Evolutionary conservation across 179 eudicot species (phyloP), one percentile per base, ranked within the genome.

Genomic region (Drosera spatulata): DNA sequence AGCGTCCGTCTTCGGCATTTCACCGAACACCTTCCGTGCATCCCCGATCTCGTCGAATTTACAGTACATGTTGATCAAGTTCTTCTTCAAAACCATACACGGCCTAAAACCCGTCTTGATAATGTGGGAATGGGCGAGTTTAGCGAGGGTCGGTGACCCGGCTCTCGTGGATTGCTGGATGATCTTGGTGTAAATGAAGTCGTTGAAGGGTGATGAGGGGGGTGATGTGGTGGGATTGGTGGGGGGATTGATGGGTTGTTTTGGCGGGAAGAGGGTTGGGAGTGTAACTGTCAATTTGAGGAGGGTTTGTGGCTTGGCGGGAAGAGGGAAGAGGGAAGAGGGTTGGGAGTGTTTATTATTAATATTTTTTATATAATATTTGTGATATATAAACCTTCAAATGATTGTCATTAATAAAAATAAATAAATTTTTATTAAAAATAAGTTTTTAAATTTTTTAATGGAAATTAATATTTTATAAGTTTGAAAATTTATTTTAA

Each of bases 41-140:
- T 15, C 33, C 6, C 53, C 67, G 15, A 64, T 7, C 11, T 67
- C 68, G n/a, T 53, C 57, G 12, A 64, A 49, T 53, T 67, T 67
- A 43, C 57, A 54, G 58, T 59, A 59, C 72, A 72, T 49, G 43
- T 63, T 63, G 22, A 72, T 12, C 46, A 68, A 50, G 50, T 53
- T 63, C 42, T 69, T 69, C 47, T 52, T 64, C 60, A 63, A 39
- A 60, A 72, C 62, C 47, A 59, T 22, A n/a, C 68, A 40, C 15
- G 76, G 76, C 2, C 52, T 48, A 39, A 67, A 66, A 6, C 59
- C 65, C 8, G 66, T 72, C 65, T 67, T 72, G 42, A 63, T 22
- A 50, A 67, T 67, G 59, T 67, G 71, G 56, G 64, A 43, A 49
- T 59, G 69, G 13, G 58, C 69, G 43, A 63, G 66, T 54, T 72